phyloP scores from a whole-genome alignment of 179 eudicot genomes.

The Sideroxylon spinosum region DNA sequence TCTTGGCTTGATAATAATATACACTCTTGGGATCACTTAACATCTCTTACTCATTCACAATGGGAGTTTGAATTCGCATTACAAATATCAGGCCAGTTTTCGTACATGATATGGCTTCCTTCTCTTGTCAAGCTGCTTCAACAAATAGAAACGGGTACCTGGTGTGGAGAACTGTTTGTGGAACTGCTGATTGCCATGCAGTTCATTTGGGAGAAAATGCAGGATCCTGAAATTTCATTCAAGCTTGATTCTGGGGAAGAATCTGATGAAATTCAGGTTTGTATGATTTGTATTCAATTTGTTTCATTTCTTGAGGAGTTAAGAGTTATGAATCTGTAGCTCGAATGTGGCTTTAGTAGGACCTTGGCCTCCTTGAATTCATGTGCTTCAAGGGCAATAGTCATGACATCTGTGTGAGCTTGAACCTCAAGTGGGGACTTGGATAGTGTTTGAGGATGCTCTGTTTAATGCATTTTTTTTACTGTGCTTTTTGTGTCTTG shows the following conservation, averaged over 20 bases:
- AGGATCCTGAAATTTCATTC: slow-evolving; percentile 74
- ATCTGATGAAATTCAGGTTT: slow-evolving; percentile 54
- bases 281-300: background rate
- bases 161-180: slow-evolving; percentile 33
- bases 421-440: background rate
- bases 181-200: slow-evolving; percentile 54
- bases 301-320: slow-evolving; percentile 3
- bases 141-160: slow-evolving; percentile 34
- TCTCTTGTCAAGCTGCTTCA: slow-evolving; percentile 62
- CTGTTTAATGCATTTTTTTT: slow-evolving; percentile 6
- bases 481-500: background rate
- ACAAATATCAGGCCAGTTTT: slow-evolving; percentile 63
- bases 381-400: background rate
- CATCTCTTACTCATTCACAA: slow-evolving; percentile 32
- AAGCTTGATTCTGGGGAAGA: slow-evolving; percentile 64
- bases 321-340: background rate
- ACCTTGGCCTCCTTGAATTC: background rate
- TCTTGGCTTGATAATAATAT: slow-evolving; percentile 24
- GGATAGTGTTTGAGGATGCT: background rate
- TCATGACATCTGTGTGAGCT: background rate
- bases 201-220: slow-evolving; percentile 59
- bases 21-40: slow-evolving; percentile 31
- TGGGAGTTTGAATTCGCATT: slow-evolving; percentile 81
- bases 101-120: slow-evolving; percentile 86
- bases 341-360: background rate